A percentile compares a stretch with the other conserved stretches of the same genome.
phyloP scores from a whole-genome alignment of 805 yeast genomes.

The Sugiyamaella qingdaonensis region DNA sequence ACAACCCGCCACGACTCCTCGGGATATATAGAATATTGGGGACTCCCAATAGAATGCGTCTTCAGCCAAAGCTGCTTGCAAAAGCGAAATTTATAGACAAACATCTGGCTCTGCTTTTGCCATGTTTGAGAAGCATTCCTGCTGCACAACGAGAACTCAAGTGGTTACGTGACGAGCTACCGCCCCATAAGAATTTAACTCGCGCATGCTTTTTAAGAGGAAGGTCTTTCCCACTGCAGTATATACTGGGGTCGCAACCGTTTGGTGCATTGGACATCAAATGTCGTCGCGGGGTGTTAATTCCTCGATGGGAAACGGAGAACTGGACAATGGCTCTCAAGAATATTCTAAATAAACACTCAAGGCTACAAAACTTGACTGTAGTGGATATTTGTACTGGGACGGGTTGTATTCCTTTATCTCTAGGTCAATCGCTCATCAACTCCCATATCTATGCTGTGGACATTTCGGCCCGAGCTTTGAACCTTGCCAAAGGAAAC shows the following conservation, averaged over 20 bases:
- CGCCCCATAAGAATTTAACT: conserved; percentile 42
- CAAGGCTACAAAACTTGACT: background rate
- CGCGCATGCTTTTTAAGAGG: conserved; percentile 53
- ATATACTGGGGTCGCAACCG: conserved; percentile 81
- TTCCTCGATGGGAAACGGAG: conserved; percentile 95
- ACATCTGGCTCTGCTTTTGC: conserved; percentile 22
- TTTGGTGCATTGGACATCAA: conserved; percentile 63
- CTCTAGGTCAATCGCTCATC: conserved; percentile 37
- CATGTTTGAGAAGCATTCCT: conserved; percentile 22
- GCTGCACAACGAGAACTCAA: conserved; percentile 52
- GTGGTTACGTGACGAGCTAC: conserved; percentile 61
- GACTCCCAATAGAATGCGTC: background rate
- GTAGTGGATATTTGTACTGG: conserved; percentile 81
- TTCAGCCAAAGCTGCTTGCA: background rate
- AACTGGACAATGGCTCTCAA: conserved; percentile 66
- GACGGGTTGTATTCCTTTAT: conserved; percentile 76
- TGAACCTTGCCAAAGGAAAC: conserved; percentile 49
- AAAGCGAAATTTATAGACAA: background rate
- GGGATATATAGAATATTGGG: background rate
- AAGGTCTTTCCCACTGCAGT: conserved; percentile 68
- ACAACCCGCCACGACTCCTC: too few relatives aligned
- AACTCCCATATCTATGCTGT: conserved; percentile 39
- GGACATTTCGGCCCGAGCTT: conserved; percentile 55
- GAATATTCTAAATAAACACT: conserved; percentile 12
- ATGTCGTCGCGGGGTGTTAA: conserved; percentile 65